Evolutionary conservation across 441 rosid genomes (phyloP), one percentile per base, ranked within the genome.

Genomic region (Corymbia citriodora): DNA sequence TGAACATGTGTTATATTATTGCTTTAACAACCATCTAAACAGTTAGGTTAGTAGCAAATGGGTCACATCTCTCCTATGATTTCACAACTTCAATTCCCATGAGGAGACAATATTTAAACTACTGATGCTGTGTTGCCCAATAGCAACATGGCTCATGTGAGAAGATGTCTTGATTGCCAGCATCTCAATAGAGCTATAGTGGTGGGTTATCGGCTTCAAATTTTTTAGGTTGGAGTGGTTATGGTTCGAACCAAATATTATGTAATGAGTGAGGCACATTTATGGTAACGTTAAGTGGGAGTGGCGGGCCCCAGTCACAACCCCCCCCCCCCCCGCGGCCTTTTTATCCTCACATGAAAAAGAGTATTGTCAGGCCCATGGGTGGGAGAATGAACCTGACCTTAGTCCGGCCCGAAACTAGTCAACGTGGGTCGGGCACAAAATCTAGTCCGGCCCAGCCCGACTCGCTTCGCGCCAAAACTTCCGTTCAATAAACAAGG

Each of bases 221-320:
- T 18, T 13, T 36, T 36, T 36, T 6, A 36, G 14, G 82, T 2
- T 36, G 16, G 29, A 12, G 29, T 40, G 40, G 15, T 29, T 40
- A 21, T 23, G 40, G 31, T 7, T 25, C 4, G 1, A 59, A 11
- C n/a, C n/a, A 25, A 25, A 61, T 61, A 61, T 31, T 33, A 23
- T 2, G 12, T 40, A 74, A 2, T 16, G 1, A 40, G 83, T 21
- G 49, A 7, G n/a, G 17, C 3, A 1, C 16, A 40, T 0, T 48
- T 40, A 2, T 74, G 10, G 27, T 21, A 2, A 25, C 50, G 49
- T 40, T 40, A 0, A 23, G 0, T 11, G 10, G 85, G 52, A 21
- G 50, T 19, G 2, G 49, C 52, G 21, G 21, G 85, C 3, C 16
- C 1, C 0, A 17, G 9, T 21, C 1, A 5, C 49, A 19, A 15